Evolutionary conservation across 352 stramenopile species (phyloP).

Genomic region (Ophiocytium majus): DNA sequence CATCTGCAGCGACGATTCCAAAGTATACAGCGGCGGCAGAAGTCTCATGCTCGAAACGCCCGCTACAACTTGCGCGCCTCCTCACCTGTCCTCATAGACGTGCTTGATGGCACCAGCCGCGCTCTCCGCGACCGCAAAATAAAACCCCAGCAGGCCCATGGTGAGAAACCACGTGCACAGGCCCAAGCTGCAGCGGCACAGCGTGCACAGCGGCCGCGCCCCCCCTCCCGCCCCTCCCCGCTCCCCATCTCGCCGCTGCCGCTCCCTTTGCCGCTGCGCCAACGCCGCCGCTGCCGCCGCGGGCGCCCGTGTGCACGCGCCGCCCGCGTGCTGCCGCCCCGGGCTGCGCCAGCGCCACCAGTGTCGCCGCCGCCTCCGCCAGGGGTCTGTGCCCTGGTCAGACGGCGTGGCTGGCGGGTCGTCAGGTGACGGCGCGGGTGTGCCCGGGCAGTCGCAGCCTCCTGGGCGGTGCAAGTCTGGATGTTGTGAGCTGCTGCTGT

Average conservation of each 20-base stretch:
- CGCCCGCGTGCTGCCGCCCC: too few species aligned
- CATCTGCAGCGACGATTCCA: too few species aligned
- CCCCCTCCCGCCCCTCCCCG: too few species aligned
- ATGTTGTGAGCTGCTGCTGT: too few species aligned
- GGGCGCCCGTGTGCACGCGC: too few species aligned
- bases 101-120: not conserved
- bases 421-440: not conserved
- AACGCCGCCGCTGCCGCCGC: too few species aligned
- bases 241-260: not conserved
- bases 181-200: not conserved
- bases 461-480: not conserved
- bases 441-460: too few species aligned
- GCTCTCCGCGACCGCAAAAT: slow-evolving; percentile 1
- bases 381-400: too few species aligned
- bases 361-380: not conserved
- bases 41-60: too few species aligned
- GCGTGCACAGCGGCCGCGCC: not conserved
- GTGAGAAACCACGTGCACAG: not conserved
- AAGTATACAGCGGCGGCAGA: too few species aligned
- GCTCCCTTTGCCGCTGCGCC: not conserved
- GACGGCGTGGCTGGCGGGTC: not conserved
- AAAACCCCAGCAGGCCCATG: not conserved
- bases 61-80: too few species aligned
- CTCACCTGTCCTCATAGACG: slow-evolving; percentile 10
- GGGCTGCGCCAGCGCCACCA: not conserved